Conservation (phyloP, 495 filamentous ascomycete species). For the Penicillium robsamsonii region DNA sequence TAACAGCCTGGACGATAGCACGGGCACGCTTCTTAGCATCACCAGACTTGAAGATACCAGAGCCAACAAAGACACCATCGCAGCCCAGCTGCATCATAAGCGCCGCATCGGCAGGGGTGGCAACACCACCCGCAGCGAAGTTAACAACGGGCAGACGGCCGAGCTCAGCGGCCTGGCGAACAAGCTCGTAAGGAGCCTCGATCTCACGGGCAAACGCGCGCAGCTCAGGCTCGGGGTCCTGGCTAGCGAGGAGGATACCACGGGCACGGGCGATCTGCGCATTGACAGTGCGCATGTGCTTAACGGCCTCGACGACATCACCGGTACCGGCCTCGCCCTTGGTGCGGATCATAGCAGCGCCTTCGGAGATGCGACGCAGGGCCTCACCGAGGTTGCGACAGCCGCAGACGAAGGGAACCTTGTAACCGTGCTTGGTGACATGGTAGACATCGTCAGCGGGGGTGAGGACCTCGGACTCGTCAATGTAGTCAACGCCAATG, state of each 20-base stretch:
- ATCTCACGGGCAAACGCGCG: slow-evolving; percentile 78
- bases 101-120: slow-evolving; percentile 93
- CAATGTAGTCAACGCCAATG: slow-evolving; percentile 94
- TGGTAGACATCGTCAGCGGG: slow-evolving; percentile 89
- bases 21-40: slow-evolving; percentile 82
- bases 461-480: slow-evolving; percentile 95
- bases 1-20: slow-evolving; percentile 93
- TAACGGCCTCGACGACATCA: slow-evolving; percentile 94
- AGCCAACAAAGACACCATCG: slow-evolving; percentile 96
- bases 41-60: slow-evolving; percentile 95
- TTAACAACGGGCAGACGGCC: slow-evolving; percentile 93
- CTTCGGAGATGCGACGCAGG: slow-evolving; percentile 85
- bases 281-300: slow-evolving; percentile 91
- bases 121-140: slow-evolving; percentile 96
- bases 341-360: slow-evolving; percentile 97
- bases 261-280: slow-evolving; percentile 75
- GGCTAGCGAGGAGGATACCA: slow-evolving; percentile 55
- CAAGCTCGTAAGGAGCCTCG: slow-evolving; percentile 67
- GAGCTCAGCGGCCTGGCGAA: slow-evolving; percentile 82
- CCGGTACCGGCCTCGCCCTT: slow-evolving; percentile 99
- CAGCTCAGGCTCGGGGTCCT: slow-evolving; percentile 70
- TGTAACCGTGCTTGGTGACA: slow-evolving; percentile 83
- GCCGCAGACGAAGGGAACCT: slow-evolving; percentile 91
- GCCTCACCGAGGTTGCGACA: slow-evolving; percentile 96
- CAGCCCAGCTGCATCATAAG: slow-evolving; percentile 99